phyloP scores from a whole-genome alignment of 1,284 basidiomycete species.

The Microbotryum intermedium region DNA sequence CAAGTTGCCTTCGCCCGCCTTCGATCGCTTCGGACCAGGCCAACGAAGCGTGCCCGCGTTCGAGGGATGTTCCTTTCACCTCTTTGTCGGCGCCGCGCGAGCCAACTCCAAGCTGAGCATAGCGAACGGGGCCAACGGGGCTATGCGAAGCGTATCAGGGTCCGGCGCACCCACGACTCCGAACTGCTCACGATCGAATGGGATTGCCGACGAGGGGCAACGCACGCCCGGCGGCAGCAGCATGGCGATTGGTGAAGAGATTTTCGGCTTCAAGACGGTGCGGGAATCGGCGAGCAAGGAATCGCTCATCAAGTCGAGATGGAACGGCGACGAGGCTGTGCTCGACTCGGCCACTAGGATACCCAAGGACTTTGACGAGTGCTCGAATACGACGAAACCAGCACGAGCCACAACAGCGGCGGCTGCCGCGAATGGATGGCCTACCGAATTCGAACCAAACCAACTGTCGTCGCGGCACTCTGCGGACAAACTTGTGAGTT shows the following conservation, averaged over 20 bases:
- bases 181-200: too few relatives aligned
- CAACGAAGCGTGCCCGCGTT: slow-evolving; percentile 31
- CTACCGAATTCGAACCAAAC: slow-evolving; percentile 4
- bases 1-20: slow-evolving; percentile 27
- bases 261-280: slow-evolving; percentile 25
- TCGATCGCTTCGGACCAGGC: slow-evolving; percentile 27
- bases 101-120: slow-evolving; percentile 7
- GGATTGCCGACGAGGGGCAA: slow-evolving; percentile 11
- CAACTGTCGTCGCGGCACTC: neutral
- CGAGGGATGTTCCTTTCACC: slow-evolving; percentile 5
- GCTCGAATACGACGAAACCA: too few relatives aligned
- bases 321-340: slow-evolving; percentile 1
- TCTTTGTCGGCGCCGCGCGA: neutral
- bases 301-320: slow-evolving; percentile 3
- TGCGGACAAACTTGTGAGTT: neutral
- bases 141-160: slow-evolving; percentile 1
- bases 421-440: slow-evolving; percentile 2
- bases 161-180: neutral
- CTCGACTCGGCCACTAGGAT: too few relatives aligned
- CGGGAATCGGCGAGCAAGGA: slow-evolving; percentile 7
- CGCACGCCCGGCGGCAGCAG: slow-evolving; percentile 23
- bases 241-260: slow-evolving; percentile 25
- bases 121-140: neutral
- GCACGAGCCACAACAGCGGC: neutral
- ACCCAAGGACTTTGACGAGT: too few relatives aligned